These are phyloP conservation scores for Urtica urens DNA, from an alignment of 306 rosid genomes.

Conservation along the genomic window DNA sequence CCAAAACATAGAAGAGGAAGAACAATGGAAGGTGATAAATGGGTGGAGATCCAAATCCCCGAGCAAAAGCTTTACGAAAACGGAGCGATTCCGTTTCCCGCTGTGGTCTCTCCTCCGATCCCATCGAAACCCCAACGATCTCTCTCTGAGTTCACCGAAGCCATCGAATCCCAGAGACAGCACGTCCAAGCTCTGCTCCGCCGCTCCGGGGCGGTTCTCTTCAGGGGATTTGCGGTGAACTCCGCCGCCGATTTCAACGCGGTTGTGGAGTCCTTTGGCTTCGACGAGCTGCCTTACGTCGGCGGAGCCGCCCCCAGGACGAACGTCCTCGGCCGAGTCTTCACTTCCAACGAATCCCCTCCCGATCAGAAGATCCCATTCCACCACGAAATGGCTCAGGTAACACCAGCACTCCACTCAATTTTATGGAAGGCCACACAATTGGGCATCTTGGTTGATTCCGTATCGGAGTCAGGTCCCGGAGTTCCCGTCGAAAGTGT, in stretches of 20 bases:
- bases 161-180: slow-evolving; percentile 35
- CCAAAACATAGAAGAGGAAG: neutral
- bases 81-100: slow-evolving; percentile 42
- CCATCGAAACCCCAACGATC: slow-evolving; percentile 10
- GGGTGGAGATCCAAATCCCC: slow-evolving; percentile 34
- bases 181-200: slow-evolving; percentile 38
- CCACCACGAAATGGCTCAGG: slow-evolving; percentile 91
- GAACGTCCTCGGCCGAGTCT: slow-evolving; percentile 68
- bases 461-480: slow-evolving; percentile 39
- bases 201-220: slow-evolving; percentile 56
- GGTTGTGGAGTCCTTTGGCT: slow-evolving; percentile 63
- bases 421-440: neutral
- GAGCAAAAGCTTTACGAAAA: slow-evolving; percentile 43
- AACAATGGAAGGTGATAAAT: slow-evolving; percentile 6
- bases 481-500: slow-evolving; percentile 62
- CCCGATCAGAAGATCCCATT: slow-evolving; percentile 82
- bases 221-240: slow-evolving; percentile 42
- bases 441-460: neutral
- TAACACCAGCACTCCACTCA: neutral
- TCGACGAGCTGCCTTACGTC: slow-evolving; percentile 74
- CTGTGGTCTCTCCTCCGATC: slow-evolving; percentile 26
- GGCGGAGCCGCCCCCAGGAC: slow-evolving; percentile 84
- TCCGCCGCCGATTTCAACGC: slow-evolving; percentile 67
- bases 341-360: slow-evolving; percentile 86
- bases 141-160: slow-evolving; percentile 19